Percentiles rank a stretch among this genome's conserved stretches.
These are phyloP conservation scores for Delonix regia DNA, from an alignment of 306 rosid species.

Conservation along the genomic window DNA sequence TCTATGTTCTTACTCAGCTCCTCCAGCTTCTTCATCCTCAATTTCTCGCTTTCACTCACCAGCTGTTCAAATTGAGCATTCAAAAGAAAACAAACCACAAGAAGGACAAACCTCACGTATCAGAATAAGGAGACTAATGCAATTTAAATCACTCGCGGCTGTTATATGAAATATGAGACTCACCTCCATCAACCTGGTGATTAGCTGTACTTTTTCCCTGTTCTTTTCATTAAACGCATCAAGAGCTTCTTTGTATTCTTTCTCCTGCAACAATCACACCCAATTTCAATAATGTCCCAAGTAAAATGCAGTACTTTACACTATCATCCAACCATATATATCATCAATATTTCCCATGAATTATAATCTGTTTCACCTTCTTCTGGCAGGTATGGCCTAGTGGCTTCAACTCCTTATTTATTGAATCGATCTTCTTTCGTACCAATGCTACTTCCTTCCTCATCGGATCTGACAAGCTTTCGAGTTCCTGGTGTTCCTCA, in stretches of 20 bases:
- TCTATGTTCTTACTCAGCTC: slow-evolving; percentile 97
- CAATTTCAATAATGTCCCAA: slow-evolving; percentile 12
- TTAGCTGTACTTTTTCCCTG: slow-evolving; percentile 90
- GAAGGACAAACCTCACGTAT: neutral
- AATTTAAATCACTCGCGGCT: slow-evolving; percentile 18
- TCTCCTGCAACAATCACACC: slow-evolving; percentile 62
- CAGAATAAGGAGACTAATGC: neutral
- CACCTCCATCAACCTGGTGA: slow-evolving; percentile 62
- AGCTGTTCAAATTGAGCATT: slow-evolving; percentile 52
- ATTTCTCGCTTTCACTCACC: slow-evolving; percentile 81
- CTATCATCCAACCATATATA: neutral
- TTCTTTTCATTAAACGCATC: slow-evolving; percentile 97
- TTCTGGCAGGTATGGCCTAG: slow-evolving; percentile 93
- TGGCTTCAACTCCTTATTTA: slow-evolving; percentile 97
- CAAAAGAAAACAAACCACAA: neutral
- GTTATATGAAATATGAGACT: slow-evolving; percentile 1
- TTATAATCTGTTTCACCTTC: slow-evolving; percentile 64
- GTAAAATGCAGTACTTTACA: neutral
- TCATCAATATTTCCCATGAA: slow-evolving; percentile 2
- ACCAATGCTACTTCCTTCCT: slow-evolving; percentile 89
- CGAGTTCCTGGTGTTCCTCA: slow-evolving; percentile 80
- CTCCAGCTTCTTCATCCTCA: slow-evolving; percentile 99
- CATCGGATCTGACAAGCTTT: slow-evolving; percentile 90
- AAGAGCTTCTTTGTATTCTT: slow-evolving; percentile 95
- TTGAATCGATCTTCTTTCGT: slow-evolving; percentile 82